These are phyloP conservation scores for Boletus reticuloceps DNA, from an alignment of 768 basidiomycete species.

Conservation along the genomic window DNA sequence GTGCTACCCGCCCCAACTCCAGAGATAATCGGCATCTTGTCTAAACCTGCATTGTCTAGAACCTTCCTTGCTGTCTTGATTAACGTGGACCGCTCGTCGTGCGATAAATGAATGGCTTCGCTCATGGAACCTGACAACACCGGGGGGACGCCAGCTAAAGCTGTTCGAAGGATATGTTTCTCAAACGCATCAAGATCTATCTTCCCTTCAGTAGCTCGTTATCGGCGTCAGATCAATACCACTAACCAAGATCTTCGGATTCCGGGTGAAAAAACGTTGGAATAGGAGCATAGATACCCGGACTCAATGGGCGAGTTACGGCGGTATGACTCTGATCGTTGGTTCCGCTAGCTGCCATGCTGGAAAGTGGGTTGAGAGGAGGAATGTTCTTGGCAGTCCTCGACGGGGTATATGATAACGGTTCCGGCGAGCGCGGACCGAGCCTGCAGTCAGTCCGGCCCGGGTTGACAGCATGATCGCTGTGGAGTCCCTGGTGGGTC, in stretches of 20 bases:
- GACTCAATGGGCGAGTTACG: constrained; percentile 53
- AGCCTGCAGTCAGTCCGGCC: background rate
- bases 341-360: constrained; percentile 39
- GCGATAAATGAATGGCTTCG: constrained; percentile 75
- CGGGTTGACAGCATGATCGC: background rate
- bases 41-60: constrained; percentile 63
- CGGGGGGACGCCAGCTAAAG: constrained; percentile 65
- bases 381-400: background rate
- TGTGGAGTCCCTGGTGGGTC: background rate
- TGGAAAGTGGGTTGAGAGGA: constrained; percentile 1
- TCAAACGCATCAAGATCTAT: constrained; percentile 66
- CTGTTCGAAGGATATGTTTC: constrained; percentile 61
- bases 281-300: constrained; percentile 85
- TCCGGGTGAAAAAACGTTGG: constrained; percentile 78
- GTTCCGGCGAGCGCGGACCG: constrained; percentile 10
- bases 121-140: constrained; percentile 83
- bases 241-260: constrained; percentile 80
- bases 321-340: constrained; percentile 12
- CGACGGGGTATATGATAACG: constrained; percentile 10
- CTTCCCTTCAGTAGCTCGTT: constrained; percentile 4
- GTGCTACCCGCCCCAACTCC: constrained; percentile 86
- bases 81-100: constrained; percentile 60
- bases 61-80: constrained; percentile 67
- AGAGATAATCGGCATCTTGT: constrained; percentile 64
- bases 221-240: background rate